Percentiles rank a stretch among this genome's conserved stretches.
These are phyloP conservation scores for Trichoderma endophyticum DNA, from an alignment of 2,329 filamentous ascomycete species.

Conservation along the genomic window DNA sequence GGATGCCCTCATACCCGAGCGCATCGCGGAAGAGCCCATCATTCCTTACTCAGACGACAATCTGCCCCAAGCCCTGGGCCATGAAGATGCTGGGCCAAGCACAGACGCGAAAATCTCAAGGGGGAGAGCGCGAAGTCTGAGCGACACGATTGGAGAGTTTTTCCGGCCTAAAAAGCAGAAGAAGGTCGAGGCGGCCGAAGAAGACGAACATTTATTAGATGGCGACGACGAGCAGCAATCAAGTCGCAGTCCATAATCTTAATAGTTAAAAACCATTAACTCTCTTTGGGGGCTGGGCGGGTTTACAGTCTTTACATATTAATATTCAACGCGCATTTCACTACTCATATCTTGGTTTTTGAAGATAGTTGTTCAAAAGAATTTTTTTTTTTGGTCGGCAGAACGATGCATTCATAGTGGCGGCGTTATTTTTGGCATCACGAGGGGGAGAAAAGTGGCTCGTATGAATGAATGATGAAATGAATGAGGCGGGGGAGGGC, in stretches of 20 bases:
- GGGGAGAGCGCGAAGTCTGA: constrained; percentile 39
- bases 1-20: constrained; percentile 26
- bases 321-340: constrained; percentile 3
- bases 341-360: neutral
- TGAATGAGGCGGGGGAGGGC: neutral
- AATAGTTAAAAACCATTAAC: neutral
- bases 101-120: constrained; percentile 23
- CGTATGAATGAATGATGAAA: neutral
- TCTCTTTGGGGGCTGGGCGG: neutral
- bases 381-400: neutral
- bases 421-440: constrained; percentile 2
- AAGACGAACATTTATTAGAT: constrained; percentile 25
- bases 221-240: constrained; percentile 19
- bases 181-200: constrained; percentile 25
- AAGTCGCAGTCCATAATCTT: constrained; percentile 4
- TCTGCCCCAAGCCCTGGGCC: constrained; percentile 23
- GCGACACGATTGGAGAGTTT: constrained; percentile 41
- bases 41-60: constrained; percentile 29
- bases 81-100: constrained; percentile 21
- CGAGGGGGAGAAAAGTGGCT: neutral
- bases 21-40: constrained; percentile 22
- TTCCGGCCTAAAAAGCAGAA: constrained; percentile 37
- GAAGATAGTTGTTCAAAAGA: neutral
- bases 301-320: neutral
- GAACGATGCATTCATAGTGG: neutral